Conservation (phyloP, 225 moss, liverwort and hornwort genomes). For the Polytrichum formosum region DNA sequence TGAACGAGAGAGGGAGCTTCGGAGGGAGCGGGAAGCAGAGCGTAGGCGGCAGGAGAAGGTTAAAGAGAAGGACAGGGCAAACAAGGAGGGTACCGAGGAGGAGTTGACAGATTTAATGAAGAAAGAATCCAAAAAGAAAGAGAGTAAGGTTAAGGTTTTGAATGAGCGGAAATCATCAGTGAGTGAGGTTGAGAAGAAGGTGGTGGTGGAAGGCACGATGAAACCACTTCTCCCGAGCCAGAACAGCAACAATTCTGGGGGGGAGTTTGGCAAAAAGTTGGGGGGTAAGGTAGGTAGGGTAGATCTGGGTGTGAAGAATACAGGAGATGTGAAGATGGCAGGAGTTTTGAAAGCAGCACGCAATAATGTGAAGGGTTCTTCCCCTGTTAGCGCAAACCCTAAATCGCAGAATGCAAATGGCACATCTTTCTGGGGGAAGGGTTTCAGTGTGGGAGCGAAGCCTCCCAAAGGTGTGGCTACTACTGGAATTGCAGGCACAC, state of each 20-base stretch:
- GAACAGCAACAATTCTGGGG: conserved; percentile 3
- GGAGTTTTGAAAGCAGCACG: conserved; percentile 26
- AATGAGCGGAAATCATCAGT: conserved; percentile 26
- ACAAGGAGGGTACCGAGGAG: conserved; percentile 39
- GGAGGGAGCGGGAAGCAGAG: conserved; percentile 65
- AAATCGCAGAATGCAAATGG: conserved; percentile 43
- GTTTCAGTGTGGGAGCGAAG: conserved; percentile 38
- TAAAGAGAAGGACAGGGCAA: conserved; percentile 58
- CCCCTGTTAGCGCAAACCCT: conserved; percentile 23
- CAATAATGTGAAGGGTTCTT: conserved; percentile 13
- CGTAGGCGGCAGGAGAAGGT: conserved; percentile 66
- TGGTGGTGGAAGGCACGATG: conserved; percentile 28
- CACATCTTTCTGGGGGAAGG: conserved; percentile 53
- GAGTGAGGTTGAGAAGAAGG: conserved; percentile 47
- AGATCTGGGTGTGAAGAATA: conserved; percentile 14
- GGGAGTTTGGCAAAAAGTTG: conserved; percentile 16
- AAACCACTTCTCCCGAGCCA: conserved; percentile 4
- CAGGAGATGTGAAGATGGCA: conserved; percentile 20
- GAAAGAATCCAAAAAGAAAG: conserved; percentile 56
- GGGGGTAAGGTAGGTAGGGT: conserved; percentile 15
- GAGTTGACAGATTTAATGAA: conserved; percentile 42
- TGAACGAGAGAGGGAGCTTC: conserved; percentile 62
- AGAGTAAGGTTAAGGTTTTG: conserved; percentile 23
- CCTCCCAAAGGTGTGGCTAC: conserved; percentile 28
- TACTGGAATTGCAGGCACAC: conserved; percentile 13